phyloP scores from a whole-genome alignment of 2,329 filamentous ascomycete species.

The Exophiala sp. region DNA sequence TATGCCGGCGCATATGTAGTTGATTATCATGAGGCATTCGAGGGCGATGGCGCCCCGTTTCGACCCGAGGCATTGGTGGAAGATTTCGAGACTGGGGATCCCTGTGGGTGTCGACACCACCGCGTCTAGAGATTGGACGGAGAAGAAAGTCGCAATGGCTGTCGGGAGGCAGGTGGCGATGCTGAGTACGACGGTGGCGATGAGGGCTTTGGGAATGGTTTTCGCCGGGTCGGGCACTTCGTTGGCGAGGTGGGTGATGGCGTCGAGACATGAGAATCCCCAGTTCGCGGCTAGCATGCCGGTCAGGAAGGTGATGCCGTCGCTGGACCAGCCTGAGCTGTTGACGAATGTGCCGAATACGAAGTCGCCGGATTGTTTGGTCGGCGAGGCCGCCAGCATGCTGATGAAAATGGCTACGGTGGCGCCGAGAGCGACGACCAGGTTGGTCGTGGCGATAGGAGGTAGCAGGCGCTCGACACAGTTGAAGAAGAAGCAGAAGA shows the following conservation, averaged over 20 bases:
- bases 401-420: slow-evolving; percentile 46
- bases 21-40: background rate
- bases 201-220: slow-evolving; percentile 11
- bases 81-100: slow-evolving; percentile 29
- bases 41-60: background rate
- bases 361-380: slow-evolving; percentile 41
- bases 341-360: slow-evolving; percentile 51
- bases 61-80: background rate
- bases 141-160: slow-evolving; percentile 17
- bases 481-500: slow-evolving; percentile 47
- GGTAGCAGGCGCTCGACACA: slow-evolving; percentile 38
- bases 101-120: slow-evolving; percentile 25
- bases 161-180: slow-evolving; percentile 8
- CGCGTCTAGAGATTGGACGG: slow-evolving; percentile 1
- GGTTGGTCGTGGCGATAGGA: slow-evolving; percentile 39
- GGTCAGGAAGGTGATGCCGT: slow-evolving; percentile 23
- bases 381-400: slow-evolving; percentile 41
- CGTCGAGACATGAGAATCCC: slow-evolving; percentile 10
- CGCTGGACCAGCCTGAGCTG: slow-evolving; percentile 44
- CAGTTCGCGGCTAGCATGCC: slow-evolving; percentile 1
- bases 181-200: slow-evolving; percentile 6
- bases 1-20: background rate
- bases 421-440: slow-evolving; percentile 45
- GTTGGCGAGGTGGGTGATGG: slow-evolving; percentile 16
- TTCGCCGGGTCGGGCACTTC: slow-evolving; percentile 13